These are phyloP conservation scores for Microdochium paspali DNA, from an alignment of 2,329 filamentous ascomycete species.

Conservation along the genomic window DNA sequence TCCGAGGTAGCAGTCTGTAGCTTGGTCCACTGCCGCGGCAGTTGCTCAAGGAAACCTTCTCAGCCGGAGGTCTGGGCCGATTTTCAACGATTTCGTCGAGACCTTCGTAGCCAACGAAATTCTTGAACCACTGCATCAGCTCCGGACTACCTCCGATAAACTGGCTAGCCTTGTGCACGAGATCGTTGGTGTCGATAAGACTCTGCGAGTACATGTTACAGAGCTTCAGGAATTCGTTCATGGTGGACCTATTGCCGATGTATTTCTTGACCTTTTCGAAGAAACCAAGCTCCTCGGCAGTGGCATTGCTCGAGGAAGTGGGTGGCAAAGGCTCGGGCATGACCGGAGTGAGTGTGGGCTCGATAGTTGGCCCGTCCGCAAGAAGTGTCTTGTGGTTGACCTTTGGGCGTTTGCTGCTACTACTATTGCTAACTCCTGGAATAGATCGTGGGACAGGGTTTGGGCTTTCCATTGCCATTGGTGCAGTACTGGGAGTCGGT, in stretches of 20 bases:
- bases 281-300: constrained; percentile 79
- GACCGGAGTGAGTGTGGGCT: constrained; percentile 80
- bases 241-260: constrained; percentile 82
- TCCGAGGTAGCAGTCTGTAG: constrained; percentile 83
- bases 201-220: constrained; percentile 94
- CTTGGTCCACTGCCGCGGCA: constrained; percentile 93
- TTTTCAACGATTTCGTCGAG: constrained; percentile 74
- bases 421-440: constrained; percentile 26
- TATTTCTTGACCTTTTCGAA: constrained; percentile 97
- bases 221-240: constrained; percentile 94
- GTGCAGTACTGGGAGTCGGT: constrained; percentile 16
- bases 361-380: constrained; percentile 54
- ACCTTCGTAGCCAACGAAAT: constrained; percentile 69
- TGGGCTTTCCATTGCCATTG: constrained; percentile 23
- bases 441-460: constrained; percentile 24
- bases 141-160: constrained; percentile 88
- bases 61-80: constrained; percentile 62
- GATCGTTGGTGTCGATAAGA: constrained; percentile 74
- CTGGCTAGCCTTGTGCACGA: constrained; percentile 71
- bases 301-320: constrained; percentile 61
- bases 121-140: constrained; percentile 80
- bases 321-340: constrained; percentile 82
- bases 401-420: constrained; percentile 58
- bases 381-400: constrained; percentile 58
- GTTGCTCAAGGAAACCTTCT: constrained; percentile 86